Conservation (phyloP, 495 filamentous ascomycete genomes). For the Gamarada debralockiae region DNA sequence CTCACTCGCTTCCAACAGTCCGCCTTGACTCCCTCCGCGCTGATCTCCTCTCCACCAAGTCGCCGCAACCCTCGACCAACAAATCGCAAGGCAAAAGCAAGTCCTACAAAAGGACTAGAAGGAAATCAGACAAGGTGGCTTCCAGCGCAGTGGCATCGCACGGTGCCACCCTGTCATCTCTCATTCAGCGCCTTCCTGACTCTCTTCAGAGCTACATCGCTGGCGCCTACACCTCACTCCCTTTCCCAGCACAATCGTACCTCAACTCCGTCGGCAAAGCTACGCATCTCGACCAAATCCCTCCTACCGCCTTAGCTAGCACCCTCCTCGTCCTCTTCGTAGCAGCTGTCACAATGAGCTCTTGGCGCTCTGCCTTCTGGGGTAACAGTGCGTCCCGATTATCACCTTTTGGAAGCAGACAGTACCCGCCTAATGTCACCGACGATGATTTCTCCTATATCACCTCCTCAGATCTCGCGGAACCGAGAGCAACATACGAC, state of each 20-base stretch:
- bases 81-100: background rate
- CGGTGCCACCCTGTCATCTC: constrained; percentile 42
- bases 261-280: constrained; percentile 53
- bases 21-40: no score
- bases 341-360: constrained; percentile 24
- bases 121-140: constrained; percentile 47
- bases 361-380: constrained; percentile 25
- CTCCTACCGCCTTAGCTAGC: constrained; percentile 14
- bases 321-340: constrained; percentile 13
- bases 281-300: constrained; percentile 21
- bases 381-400: constrained; percentile 32
- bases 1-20: no score
- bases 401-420: constrained; percentile 39
- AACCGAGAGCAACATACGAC: constrained; percentile 36
- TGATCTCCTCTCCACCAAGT: no score
- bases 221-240: constrained; percentile 23
- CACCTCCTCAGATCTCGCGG: constrained; percentile 61
- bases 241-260: constrained; percentile 27
- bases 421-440: constrained; percentile 55
- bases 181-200: constrained; percentile 39
- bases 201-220: constrained; percentile 43
- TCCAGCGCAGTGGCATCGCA: constrained; percentile 46
- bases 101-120: constrained; percentile 9
- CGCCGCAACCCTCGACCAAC: background rate
- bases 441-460: constrained; percentile 83